Evolutionary conservation across 1,284 basidiomycete species (phyloP), one percentile per base, ranked within the genome.

Genomic region (Ustilago curta): DNA sequence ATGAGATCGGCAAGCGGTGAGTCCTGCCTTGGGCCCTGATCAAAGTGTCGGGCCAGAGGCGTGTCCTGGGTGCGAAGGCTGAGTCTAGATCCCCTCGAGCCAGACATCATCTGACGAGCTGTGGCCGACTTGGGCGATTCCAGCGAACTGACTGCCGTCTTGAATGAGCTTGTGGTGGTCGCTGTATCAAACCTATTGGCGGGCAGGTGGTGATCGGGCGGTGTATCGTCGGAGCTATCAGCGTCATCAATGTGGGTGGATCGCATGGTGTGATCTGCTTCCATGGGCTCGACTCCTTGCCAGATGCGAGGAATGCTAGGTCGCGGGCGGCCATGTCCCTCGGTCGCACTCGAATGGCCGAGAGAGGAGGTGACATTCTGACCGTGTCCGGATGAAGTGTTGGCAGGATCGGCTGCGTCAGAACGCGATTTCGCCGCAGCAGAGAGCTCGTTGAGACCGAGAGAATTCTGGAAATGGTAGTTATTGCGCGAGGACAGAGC

Each of bases 1-100:
- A 75, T 75, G 27, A 75, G 67, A 29, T 75, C 72, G 12, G 63
- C 59, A n/a, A 75, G 57, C 21, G 72, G 72, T 23, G 72, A 75
- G 19, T 70, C 63, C 35, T 63, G 59, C 31, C 71, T 44, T 0
- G 59, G 40, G 9, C 56, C 60, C 39, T 63, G 59, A n/a, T 70
- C 72, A 35, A 75, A 66, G 48, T 74, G 67, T n/a, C 72, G 67
- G 27, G 59, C 67, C 25, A 75, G 51, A 18, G 72, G 71, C 16
- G 59, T 63, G 43, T 75, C 72, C 7, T 67, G 39, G 0, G 67
- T 66, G 40, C 67, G 59, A 12, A 75, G 63, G 25, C 67, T 75
- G 31, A 66, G 31, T 23, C 56, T 66, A 2, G 72, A 75, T 8
- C 58, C 65, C 42, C 54, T 62, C 12, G 66, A 66, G 2, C 55